These are phyloP conservation scores for Artomyces pyxidatus DNA, from an alignment of 768 basidiomycete genomes.

Conservation along the genomic window DNA sequence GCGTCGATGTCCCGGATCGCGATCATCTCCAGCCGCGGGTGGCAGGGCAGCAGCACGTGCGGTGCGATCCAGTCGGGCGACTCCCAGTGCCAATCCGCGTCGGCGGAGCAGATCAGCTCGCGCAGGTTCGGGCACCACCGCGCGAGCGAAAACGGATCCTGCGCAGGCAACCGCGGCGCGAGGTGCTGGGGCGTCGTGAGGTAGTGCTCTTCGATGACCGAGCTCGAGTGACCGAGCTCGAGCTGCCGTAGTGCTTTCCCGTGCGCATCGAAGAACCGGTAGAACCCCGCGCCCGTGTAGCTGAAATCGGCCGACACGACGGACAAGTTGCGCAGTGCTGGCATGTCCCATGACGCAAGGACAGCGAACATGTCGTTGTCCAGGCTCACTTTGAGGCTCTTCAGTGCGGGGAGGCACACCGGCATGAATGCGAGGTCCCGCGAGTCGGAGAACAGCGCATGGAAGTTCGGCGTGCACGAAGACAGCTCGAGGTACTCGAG, in stretches of 20 bases:
- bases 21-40: slow-evolving; percentile 54
- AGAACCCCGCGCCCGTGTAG: slow-evolving; percentile 59
- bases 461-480: slow-evolving; percentile 42
- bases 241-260: slow-evolving; percentile 54
- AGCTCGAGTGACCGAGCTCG: slow-evolving; percentile 65
- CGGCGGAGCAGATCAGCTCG: slow-evolving; percentile 67
- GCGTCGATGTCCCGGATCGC: slow-evolving; percentile 67
- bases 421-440: slow-evolving; percentile 15
- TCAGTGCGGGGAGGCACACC: slow-evolving; percentile 52
- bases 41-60: slow-evolving; percentile 59
- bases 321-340: slow-evolving; percentile 50
- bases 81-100: slow-evolving; percentile 78
- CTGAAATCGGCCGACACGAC: slow-evolving; percentile 66
- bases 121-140: slow-evolving; percentile 61
- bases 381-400: slow-evolving; percentile 60
- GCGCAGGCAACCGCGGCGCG: slow-evolving; percentile 13
- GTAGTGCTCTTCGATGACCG: slow-evolving; percentile 60
- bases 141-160: slow-evolving; percentile 40
- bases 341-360: slow-evolving; percentile 61
- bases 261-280: slow-evolving; percentile 58
- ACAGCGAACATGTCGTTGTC: slow-evolving; percentile 66
- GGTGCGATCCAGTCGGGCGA: slow-evolving; percentile 77
- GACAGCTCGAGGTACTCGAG: slow-evolving; percentile 66
- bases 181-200: slow-evolving; percentile 35
- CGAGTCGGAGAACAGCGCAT: slow-evolving; percentile 22